Percentiles rank a stretch among this genome's conserved stretches.
Evolutionary conservation across 805 yeast genomes (phyloP).

Genomic region (Metschnikowia colocasiae): DNA sequence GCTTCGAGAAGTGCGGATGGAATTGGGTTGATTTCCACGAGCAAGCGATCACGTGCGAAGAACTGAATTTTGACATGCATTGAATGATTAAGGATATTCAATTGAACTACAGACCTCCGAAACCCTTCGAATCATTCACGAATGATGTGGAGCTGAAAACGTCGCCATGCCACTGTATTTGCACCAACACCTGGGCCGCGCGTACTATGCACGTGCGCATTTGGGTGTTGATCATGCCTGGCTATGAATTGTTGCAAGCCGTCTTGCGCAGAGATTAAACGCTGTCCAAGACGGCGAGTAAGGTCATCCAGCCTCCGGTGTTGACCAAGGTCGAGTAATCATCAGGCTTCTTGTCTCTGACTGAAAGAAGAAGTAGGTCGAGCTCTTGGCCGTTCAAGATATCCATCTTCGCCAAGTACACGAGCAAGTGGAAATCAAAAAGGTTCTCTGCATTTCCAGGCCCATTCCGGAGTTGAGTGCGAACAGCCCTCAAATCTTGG

Average conservation of each 20-base stretch:
- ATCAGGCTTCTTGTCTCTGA: conserved; percentile 38
- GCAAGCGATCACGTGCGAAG: background rate
- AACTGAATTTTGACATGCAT: background rate
- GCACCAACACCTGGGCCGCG: background rate
- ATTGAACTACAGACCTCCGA: background rate
- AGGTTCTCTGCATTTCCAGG: conserved; percentile 29
- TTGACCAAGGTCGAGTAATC: conserved; percentile 53
- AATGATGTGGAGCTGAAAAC: background rate
- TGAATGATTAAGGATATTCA: background rate
- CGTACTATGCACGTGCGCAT: background rate
- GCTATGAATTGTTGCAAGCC: background rate
- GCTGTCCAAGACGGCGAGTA: conserved; percentile 49
- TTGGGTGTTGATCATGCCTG: background rate
- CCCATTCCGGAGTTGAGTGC: conserved; percentile 44
- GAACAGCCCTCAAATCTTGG: conserved; percentile 60
- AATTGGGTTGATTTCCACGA: background rate
- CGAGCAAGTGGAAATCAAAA: conserved; percentile 75
- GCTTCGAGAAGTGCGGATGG: conserved; percentile 19
- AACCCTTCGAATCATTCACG: background rate
- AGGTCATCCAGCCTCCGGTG: conserved; percentile 79
- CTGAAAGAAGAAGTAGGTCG: conserved; percentile 45
- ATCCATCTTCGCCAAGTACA: conserved; percentile 53
- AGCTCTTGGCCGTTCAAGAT: conserved; percentile 58
- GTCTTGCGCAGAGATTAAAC: background rate
- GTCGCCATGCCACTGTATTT: background rate